Base-by-base conservation (phyloP, 2,329 filamentous ascomycete genomes). In the Scytalidium sp. region DNA sequence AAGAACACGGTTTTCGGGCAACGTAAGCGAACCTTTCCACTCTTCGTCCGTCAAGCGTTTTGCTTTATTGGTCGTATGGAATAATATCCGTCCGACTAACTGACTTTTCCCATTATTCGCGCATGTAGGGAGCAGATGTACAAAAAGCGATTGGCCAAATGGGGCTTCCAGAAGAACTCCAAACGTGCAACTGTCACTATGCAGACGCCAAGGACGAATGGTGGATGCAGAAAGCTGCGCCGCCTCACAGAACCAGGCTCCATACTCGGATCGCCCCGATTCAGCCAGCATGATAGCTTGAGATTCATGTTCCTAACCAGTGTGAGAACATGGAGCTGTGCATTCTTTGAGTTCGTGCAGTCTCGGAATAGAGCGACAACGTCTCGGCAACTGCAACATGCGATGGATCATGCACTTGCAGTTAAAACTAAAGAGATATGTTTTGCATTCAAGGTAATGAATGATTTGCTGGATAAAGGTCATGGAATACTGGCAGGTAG, bases 71-170 rank as follows among this genome's bases (percentile, higher is more conserved):
- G 25, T 13, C 25, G 25, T 13, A 27, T 27, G 25, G 25, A 27
- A 13, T 7, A 27, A 13, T 27, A 13, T 7, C 25, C n/a, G 13
- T 27, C 25, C 7, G 25, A 27, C 25, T 27, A 13, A 27, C 25
- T 27, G 25, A 27, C 25, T 27, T 27, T 27, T 27, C 25, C n/a
- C 13, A 13, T 27, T 27, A 13, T 27, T 27, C n/a, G n/a, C n/a
- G n/a, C 25, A 27, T 27, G 17, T 13, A 59, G 54, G 20, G 42
- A 43, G 27, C 58, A 61, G 36, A 61, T 61, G 59, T 61, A 61
- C 51, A 61, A 60, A 51, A 61, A 60, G 27, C 48, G 59, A 3
- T 59, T 61, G 25, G 43, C 59, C 13, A 55, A 56, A 46, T 60
- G 57, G 59, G 55, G 56, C 13, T 53, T 61, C 43, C 45, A 48